Conservation (phyloP, 495 filamentous ascomycete species). For the Podospora pseudoanserina region DNA sequence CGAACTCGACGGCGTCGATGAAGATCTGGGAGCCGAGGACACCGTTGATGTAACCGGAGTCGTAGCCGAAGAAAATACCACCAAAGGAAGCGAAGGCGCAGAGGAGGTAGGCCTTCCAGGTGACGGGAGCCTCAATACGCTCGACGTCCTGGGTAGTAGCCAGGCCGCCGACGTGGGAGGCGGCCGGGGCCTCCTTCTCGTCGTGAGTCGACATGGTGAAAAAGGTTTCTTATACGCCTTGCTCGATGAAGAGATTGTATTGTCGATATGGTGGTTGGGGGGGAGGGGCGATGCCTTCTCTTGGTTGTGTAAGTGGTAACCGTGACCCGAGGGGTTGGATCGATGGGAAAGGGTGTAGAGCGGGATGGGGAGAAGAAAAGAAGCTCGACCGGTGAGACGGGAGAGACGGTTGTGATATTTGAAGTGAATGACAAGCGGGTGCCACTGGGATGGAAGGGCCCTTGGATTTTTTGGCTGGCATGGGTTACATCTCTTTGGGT, state of each 20-base stretch:
- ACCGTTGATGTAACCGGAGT: conserved; percentile 62
- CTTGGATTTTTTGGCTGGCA: conserved; percentile 5
- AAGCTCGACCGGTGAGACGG: background rate
- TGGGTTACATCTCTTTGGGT: background rate
- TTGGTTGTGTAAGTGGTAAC: background rate
- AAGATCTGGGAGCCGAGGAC: conserved; percentile 54
- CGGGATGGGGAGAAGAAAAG: conserved; percentile 7
- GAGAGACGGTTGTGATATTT: conserved; percentile 1
- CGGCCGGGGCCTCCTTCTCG: conserved; percentile 23
- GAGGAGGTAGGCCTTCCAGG: conserved; percentile 63
- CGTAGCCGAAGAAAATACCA: conserved; percentile 66
- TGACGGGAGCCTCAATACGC: conserved; percentile 62
- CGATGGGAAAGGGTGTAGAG: background rate
- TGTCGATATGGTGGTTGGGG: background rate
- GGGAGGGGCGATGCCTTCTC: background rate
- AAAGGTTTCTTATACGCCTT: background rate
- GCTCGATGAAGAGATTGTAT: background rate
- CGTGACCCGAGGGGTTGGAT: conserved; percentile 1
- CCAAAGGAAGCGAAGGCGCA: conserved; percentile 68
- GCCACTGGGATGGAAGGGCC: background rate
- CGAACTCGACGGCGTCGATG: conserved; percentile 42
- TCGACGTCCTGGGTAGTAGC: conserved; percentile 38
- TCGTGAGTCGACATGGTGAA: conserved; percentile 19
- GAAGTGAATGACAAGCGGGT: background rate
- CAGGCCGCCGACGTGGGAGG: conserved; percentile 21